These are phyloP conservation scores for Puccinia hordei DNA, from an alignment of 1,284 basidiomycete species.

Conservation along the genomic window DNA sequence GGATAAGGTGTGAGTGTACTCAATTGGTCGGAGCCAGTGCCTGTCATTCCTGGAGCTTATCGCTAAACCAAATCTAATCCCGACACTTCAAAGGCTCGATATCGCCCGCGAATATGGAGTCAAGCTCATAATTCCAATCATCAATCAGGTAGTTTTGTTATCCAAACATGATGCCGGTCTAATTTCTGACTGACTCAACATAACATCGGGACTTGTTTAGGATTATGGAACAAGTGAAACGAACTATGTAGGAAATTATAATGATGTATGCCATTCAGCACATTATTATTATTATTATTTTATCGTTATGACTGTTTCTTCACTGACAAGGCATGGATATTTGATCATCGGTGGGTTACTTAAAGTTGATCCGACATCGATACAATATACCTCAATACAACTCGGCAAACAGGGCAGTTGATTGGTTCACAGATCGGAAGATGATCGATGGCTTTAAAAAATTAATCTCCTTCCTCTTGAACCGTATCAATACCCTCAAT, in stretches of 20 bases:
- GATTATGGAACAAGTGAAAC: constrained; percentile 24
- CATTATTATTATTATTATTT: no score
- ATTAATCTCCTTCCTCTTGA: constrained; percentile 26
- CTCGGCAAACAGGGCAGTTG: constrained; percentile 4
- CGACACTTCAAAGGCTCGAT: background rate
- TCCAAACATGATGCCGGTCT: no score
- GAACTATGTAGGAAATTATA: constrained; percentile 40
- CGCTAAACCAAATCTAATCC: no score
- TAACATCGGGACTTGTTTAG: no score
- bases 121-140: constrained; percentile 46
- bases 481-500: constrained; percentile 45
- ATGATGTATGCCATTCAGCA: constrained; percentile 47
- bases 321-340: no score
- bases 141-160: constrained; percentile 51
- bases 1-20: constrained; percentile 37
- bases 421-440: constrained; percentile 41
- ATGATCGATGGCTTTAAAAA: constrained; percentile 35
- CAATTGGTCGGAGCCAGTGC: no score
- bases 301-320: no score
- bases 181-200: no score
- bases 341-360: no score
- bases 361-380: constrained; percentile 44
- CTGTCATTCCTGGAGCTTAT: no score
- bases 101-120: constrained; percentile 42
- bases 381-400: constrained; percentile 34